Evolutionary conservation across 2,329 filamentous ascomycete species (phyloP).

Genomic region (Xylariaceae sp.): DNA sequence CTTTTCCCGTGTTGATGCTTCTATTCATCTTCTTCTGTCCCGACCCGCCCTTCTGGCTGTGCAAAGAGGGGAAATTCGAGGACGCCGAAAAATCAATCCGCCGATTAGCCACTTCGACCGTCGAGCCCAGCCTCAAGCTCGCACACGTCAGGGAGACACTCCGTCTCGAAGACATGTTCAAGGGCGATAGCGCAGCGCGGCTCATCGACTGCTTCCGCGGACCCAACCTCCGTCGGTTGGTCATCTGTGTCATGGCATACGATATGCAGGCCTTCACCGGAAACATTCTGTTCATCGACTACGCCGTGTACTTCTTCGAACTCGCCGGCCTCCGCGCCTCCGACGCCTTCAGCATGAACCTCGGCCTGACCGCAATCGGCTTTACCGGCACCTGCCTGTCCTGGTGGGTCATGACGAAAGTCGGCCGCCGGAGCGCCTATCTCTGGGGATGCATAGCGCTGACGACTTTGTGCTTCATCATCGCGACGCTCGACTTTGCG

Average conservation of each 20-base stretch:
- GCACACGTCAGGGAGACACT: not conserved
- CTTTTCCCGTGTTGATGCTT: not conserved
- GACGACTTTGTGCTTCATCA: constrained; percentile 35
- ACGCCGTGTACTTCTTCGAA: constrained; percentile 35
- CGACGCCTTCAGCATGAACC: constrained; percentile 43
- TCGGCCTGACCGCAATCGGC: constrained; percentile 46
- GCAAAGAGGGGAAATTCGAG: not conserved
- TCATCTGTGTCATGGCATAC: constrained; percentile 23
- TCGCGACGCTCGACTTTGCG: constrained; percentile 42
- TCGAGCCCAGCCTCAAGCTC: not conserved
- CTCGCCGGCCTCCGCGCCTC: constrained; percentile 30
- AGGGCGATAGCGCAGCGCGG: not conserved
- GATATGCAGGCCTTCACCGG: constrained; percentile 36
- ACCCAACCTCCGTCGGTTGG: constrained; percentile 1
- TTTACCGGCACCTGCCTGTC: constrained; percentile 45
- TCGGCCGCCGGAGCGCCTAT: constrained; percentile 45
- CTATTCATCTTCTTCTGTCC: not conserved
- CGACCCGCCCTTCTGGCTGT: constrained; percentile 1
- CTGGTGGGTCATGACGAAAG: constrained; percentile 42
- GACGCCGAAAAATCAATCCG: not conserved
- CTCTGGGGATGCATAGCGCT: constrained; percentile 36
- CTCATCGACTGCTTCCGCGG: constrained; percentile 9
- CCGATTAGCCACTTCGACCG: too few relatives aligned
- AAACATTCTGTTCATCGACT: constrained; percentile 33
- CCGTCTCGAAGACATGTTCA: not conserved